Percentiles rank a stretch among this genome's conserved stretches.
phyloP scores from a whole-genome alignment of 78 protist species.

The Parvularia atlantis region DNA sequence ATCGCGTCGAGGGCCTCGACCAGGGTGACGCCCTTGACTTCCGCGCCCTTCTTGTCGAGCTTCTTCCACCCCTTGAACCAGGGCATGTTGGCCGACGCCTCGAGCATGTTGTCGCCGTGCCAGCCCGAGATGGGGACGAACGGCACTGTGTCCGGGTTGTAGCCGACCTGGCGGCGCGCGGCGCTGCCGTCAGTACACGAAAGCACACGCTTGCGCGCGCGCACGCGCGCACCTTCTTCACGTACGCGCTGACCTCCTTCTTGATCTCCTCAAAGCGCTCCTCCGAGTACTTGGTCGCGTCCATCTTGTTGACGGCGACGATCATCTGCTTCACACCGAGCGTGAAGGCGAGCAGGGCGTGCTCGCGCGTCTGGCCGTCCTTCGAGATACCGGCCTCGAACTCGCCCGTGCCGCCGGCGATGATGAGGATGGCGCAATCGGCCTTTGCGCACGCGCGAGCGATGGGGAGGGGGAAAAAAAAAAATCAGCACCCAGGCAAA shows the following conservation, averaged over 20 bases:
- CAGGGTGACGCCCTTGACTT: constrained; percentile 22
- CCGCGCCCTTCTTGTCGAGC: neutral
- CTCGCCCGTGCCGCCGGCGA: constrained; percentile 79
- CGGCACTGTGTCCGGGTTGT: constrained; percentile 76
- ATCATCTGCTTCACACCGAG: constrained; percentile 93
- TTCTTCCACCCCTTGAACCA: constrained; percentile 77
- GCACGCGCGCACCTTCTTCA: no score
- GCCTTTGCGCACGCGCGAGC: no score
- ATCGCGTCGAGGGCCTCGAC: constrained; percentile 76
- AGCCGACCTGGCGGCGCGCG: constrained; percentile 74
- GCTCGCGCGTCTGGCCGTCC: constrained; percentile 96
- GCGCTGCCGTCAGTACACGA: no score
- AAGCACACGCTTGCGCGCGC: no score
- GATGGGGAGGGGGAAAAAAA: neutral
- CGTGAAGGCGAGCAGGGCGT: constrained; percentile 93
- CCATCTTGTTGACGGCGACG: constrained; percentile 94
- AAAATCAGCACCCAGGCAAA: neutral
- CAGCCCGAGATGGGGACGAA: constrained; percentile 94
- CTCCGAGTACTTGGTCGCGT: constrained; percentile 71
- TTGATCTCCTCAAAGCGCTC: constrained; percentile 79
- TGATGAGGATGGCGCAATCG: constrained; percentile 85
- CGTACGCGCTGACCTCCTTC: constrained; percentile 55
- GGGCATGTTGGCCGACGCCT: constrained; percentile 66
- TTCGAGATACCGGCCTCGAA: constrained; percentile 94
- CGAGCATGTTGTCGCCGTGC: constrained; percentile 95